Evolutionary conservation across 2,329 filamentous ascomycete species (phyloP), one percentile per base, ranked within the genome.

Genomic region (Fusarium compactum): DNA sequence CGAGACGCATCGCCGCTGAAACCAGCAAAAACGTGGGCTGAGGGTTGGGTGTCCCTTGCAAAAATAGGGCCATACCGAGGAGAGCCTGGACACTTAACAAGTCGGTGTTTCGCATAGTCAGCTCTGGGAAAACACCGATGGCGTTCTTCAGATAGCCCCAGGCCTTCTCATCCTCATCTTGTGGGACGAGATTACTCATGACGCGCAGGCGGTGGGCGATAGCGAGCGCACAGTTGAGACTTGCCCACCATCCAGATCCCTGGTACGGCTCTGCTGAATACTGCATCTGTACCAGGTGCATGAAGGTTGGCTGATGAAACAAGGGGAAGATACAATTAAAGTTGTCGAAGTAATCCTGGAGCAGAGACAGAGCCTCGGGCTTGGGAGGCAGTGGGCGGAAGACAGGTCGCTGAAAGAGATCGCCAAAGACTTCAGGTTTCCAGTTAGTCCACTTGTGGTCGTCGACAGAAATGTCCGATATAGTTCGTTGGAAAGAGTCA

Each of bases 291-390:
- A 98, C 94, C 8, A 98, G 85, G 77, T 98, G 95, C 94, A 98
- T 98, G 78, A 99, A 99, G 0, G 96, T 98, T 2, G 95, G 95
- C 79, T 98, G 95, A 80, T 99, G 96, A 77, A 97, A 99, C 6
- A 99, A 85, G 8, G 96, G 96, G 77, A 98, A 97, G 88, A 98
- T 95, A 88, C 94, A 96, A 83, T 99, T 99, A 86, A 99, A 98
- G 81, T 98, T 98, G 76, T 97, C 93, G 73, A 99, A 99, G 77
- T 92, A 99, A 80, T 99, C 96, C 80, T 92, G 94, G 65, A 98
- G 88, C 40, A 98, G 83, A 2, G 94, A 97, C 66, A 97, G 80
- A 1, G 94, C 93, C 81, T 98, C 95, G n/a, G 90, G 86, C 80
- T 97, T 97, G 1, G 92, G 85, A 5, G 96, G 96, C 32, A 98